Base-by-base conservation (phyloP, 768 basidiomycete species). In the Steccherinum ochraceum region DNA sequence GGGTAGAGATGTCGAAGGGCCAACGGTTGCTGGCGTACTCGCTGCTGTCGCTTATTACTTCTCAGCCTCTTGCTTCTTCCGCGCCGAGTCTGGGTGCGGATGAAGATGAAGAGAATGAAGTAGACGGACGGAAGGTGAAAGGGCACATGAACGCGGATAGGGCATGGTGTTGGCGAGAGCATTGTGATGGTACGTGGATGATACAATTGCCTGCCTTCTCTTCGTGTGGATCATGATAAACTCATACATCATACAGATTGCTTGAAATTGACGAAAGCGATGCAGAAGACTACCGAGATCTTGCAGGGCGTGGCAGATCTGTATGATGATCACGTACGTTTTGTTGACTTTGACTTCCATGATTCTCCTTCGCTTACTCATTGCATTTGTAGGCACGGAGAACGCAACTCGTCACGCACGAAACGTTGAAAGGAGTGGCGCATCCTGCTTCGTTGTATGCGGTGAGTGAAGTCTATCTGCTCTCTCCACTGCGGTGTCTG, bases 141-240 rank as follows among this genome's bases (percentile, higher is more conserved):
- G 84, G 86, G 0, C 60, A 85, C 46, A 58, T 81, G 49, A 92
- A 91, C 55, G 71, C 73, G 7, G 78, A 87, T 21, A 84, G 87
- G 1, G 89, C 87, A 2, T 89, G 91, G 87, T 91, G 89, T 64
- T 94, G 90, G 89, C 75, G 82, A 21, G 88, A 93, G 48, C 75
- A 74, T 2, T 92, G 90, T 62, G 66, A 76, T 62, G 82, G 88
- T 87, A 58, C 12, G 69, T 46, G 20, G 13, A 11, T 39, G 11
- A 39, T 39, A 39, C n/a, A n/a, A 11, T n/a, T 39, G 11, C 11
- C 11, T 39, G 35, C 35, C 35, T 39, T n/a, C 35, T 39, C 11
- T 39, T 11, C 35, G 35, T n/a, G 35, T n/a, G 35, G 35, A 39
- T 11, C 11, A 39, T 39, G 35, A 11, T 39, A 39, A 39, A 11